Base-by-base conservation (phyloP, 2,329 filamentous ascomycete species). In the Emergomyces africanus region DNA sequence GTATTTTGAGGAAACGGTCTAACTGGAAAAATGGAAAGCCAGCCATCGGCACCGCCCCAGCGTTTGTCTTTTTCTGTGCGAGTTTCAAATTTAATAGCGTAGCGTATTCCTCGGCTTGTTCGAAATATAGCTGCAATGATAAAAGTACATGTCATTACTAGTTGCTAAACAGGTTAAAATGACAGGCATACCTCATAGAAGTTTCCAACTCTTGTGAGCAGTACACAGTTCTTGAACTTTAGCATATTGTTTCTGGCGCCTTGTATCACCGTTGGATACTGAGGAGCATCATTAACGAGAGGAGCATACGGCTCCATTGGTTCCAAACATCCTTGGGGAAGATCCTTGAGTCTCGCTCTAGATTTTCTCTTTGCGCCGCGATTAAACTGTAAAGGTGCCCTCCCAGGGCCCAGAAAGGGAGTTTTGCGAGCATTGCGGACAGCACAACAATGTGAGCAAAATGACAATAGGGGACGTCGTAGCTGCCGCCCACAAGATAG, bases 21-120 rank as follows among this genome's bases (percentile, higher is more conserved):
- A 99, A 79, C 70, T 97, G 91, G 68, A 89, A 91, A 71, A 89
- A 90, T 20, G 92, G 94, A 66, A 99, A 99, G 1, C 94, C 94
- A 64, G 91, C 87, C 92, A 99, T 97, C 5, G 91, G 77, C 20
- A 99, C 89, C 25, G 83, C 81, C 0, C 87, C 88, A 9, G 85
- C 85, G 63, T 76, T 88, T n/a, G 88, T 90, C 72, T 84, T 90
- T 71, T 89, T 94, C 59, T 82, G 82, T 2, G 87, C 85, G 58
- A 95, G 84, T 72, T 96, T 97, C 68, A 99, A 76, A 67, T 90
- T 94, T 63, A 99, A 79, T 50, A 95, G 77, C 0, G 90, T 88
- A 1, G 88, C 92, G 71, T 87, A 88, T 69, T 96, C 86, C 60
- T 95, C 88, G 12, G 95, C 94, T 71, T 99, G 91, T 67, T 95